These are phyloP conservation scores for Penicillium frequentans DNA, from an alignment of 2,329 filamentous ascomycete species.

Conservation along the genomic window DNA sequence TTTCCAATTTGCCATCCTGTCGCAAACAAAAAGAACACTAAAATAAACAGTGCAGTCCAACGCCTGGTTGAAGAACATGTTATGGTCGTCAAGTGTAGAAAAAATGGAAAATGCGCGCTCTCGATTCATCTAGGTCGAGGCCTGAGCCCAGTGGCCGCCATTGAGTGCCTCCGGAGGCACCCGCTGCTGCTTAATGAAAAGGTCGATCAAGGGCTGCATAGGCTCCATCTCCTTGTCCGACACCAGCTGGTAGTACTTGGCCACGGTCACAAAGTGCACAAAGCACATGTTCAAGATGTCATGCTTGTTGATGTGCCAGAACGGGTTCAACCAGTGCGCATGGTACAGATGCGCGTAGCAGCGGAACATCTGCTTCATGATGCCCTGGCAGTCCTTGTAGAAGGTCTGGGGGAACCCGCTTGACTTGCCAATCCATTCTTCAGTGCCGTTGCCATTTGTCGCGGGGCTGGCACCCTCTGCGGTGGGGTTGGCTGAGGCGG, in stretches of 20 bases:
- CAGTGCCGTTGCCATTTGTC: constrained; percentile 56
- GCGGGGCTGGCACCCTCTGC: constrained; percentile 47
- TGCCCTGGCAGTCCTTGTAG: constrained; percentile 83
- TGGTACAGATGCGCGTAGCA: constrained; percentile 98
- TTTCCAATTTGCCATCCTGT: constrained; percentile 14
- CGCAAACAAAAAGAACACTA: constrained; percentile 22
- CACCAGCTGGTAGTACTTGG: constrained; percentile 78
- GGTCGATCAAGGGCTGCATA: constrained; percentile 90
- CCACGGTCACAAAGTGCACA: constrained; percentile 78
- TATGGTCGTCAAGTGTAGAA: constrained; percentile 21
- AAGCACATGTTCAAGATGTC: constrained; percentile 84
- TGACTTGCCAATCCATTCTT: constrained; percentile 83
- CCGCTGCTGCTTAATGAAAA: constrained; percentile 86
- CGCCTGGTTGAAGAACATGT: constrained; percentile 35
- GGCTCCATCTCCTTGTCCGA: constrained; percentile 89
- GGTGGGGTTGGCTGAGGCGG: constrained; percentile 32
- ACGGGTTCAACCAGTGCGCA: constrained; percentile 83
- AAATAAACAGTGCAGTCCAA: constrained; percentile 31
- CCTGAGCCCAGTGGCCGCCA: constrained; percentile 44
- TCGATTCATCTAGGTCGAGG: constrained; percentile 27
- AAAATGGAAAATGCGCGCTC: not conserved
- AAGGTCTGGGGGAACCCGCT: constrained; percentile 92
- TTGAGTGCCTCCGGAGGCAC: constrained; percentile 67
- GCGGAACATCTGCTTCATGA: constrained; percentile 98
- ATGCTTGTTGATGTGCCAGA: constrained; percentile 72